Conservation (phyloP, 768 basidiomycete genomes). For the Hygrocybe coccinea region DNA sequence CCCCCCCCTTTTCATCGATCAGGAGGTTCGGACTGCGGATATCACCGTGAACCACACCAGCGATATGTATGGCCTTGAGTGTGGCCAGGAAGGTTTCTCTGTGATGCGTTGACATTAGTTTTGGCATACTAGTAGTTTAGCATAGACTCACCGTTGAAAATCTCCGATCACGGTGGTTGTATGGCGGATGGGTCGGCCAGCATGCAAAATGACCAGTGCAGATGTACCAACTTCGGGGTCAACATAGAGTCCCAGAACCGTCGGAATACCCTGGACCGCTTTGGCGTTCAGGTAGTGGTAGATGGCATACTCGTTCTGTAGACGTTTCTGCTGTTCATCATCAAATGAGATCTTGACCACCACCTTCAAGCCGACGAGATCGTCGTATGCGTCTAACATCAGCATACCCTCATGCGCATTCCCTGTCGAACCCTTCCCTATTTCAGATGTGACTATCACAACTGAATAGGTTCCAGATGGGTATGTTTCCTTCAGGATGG, state of each 20-base stretch:
- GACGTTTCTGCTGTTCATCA: slow-evolving; percentile 12
- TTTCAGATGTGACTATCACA: slow-evolving; percentile 13
- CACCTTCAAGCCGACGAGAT: slow-evolving; percentile 10
- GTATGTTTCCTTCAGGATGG: slow-evolving; percentile 10
- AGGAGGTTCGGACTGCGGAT: background rate
- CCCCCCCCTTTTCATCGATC: background rate
- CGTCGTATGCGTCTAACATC: slow-evolving; percentile 5
- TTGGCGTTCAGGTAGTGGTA: slow-evolving; percentile 13
- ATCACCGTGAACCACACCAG: background rate
- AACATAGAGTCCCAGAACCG: slow-evolving; percentile 13
- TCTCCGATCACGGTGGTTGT: slow-evolving; percentile 3
- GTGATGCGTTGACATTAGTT: slow-evolving; percentile 2
- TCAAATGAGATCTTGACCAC: slow-evolving; percentile 17
- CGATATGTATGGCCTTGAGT: background rate
- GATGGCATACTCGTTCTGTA: slow-evolving; percentile 13
- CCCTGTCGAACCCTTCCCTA: slow-evolving; percentile 14
- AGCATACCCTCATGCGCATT: slow-evolving; percentile 15
- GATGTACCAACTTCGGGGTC: slow-evolving; percentile 15
- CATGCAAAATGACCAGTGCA: slow-evolving; percentile 14
- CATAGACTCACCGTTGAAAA: slow-evolving; percentile 11
- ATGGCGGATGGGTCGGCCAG: slow-evolving; percentile 6
- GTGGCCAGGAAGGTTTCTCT: slow-evolving; percentile 12
- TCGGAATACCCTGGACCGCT: slow-evolving; percentile 15
- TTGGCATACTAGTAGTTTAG: slow-evolving; percentile 7
- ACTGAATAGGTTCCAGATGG: slow-evolving; percentile 10